A percentile compares a stretch with the other conserved stretches of the same genome.
phyloP scores from a whole-genome alignment of 495 filamentous ascomycete genomes.

The Talaromyces nanjingensis region DNA sequence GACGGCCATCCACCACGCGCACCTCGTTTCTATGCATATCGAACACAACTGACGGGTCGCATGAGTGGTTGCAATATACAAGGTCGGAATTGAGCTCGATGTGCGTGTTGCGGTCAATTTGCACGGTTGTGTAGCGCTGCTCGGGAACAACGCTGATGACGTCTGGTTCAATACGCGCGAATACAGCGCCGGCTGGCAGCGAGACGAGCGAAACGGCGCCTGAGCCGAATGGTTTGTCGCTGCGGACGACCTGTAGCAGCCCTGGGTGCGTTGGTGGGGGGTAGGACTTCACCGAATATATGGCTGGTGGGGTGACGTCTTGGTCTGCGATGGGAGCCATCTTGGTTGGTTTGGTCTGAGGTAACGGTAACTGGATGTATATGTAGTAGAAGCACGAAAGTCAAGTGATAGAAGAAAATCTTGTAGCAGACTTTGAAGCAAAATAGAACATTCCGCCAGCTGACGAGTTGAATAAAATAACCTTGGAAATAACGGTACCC shows the following conservation, averaged over 20 bases:
- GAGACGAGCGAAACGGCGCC: constrained; percentile 46
- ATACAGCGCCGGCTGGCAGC: constrained; percentile 46
- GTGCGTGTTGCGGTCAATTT: constrained; percentile 44
- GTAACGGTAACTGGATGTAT: not conserved
- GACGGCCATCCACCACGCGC: constrained; percentile 37
- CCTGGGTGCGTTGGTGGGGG: not conserved
- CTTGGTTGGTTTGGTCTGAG: not conserved
- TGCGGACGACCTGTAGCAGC: not conserved
- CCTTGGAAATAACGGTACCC: no score
- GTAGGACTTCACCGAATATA: not conserved
- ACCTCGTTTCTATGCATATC: constrained; percentile 47
- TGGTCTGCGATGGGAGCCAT: not conserved
- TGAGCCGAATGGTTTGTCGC: constrained; percentile 16
- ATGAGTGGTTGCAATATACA: constrained; percentile 58
- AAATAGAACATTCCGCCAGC: no score
- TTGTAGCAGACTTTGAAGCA: no score
- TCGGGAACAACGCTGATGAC: constrained; percentile 34
- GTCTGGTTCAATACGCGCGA: constrained; percentile 21
- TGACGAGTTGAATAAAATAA: no score
- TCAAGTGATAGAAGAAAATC: not conserved
- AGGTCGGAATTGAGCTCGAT: constrained; percentile 56
- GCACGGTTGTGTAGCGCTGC: constrained; percentile 52
- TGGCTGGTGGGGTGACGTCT: not conserved
- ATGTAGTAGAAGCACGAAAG: not conserved
- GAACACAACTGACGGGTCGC: constrained; percentile 53